Evolutionary conservation across 495 filamentous ascomycete species (phyloP).

Genomic region (Baudoinia panamericana): DNA sequence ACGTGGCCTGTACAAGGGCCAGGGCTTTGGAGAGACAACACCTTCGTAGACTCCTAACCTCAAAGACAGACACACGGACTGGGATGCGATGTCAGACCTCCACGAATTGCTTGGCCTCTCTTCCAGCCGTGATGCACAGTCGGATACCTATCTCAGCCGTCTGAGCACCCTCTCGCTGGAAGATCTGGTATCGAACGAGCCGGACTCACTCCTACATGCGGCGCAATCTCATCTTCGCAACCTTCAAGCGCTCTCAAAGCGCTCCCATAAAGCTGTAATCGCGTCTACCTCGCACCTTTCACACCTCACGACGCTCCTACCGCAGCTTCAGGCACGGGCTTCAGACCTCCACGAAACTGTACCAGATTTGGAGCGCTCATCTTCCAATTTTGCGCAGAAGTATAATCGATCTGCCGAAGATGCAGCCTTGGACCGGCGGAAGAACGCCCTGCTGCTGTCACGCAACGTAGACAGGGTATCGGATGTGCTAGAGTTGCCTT

Average conservation of each 20-base stretch:
- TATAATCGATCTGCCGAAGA: slow-evolving; percentile 68
- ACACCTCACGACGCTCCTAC: slow-evolving; percentile 52
- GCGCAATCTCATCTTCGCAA: slow-evolving; percentile 74
- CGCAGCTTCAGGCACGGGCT: slow-evolving; percentile 50
- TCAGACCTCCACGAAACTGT: slow-evolving; percentile 54
- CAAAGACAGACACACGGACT: too few relatives aligned
- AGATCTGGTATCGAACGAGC: slow-evolving; percentile 60
- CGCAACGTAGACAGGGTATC: slow-evolving; percentile 80
- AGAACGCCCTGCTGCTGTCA: slow-evolving; percentile 71
- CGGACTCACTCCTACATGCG: slow-evolving; percentile 64
- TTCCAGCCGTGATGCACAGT: slow-evolving; percentile 37
- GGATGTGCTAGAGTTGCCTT: slow-evolving; percentile 84
- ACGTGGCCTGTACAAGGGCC: too few relatives aligned
- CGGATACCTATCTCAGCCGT: slow-evolving; percentile 57
- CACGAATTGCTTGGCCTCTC: slow-evolving; percentile 60
- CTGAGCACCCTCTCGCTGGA: slow-evolving; percentile 67
- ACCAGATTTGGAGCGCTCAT: slow-evolving; percentile 65
- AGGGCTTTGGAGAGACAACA: too few relatives aligned
- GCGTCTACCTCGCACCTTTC: slow-evolving; percentile 64
- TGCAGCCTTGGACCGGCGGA: slow-evolving; percentile 57
- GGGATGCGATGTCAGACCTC: slow-evolving; percentile 64
- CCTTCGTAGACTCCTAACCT: too few relatives aligned
- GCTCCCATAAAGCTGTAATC: slow-evolving; percentile 82
- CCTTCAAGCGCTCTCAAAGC: slow-evolving; percentile 76
- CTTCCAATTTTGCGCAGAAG: slow-evolving; percentile 66